Percentiles rank a stretch among this genome's conserved stretches.
phyloP scores from a whole-genome alignment of 108 stramenopile species.

The Pelagomonas calceolata region DNA sequence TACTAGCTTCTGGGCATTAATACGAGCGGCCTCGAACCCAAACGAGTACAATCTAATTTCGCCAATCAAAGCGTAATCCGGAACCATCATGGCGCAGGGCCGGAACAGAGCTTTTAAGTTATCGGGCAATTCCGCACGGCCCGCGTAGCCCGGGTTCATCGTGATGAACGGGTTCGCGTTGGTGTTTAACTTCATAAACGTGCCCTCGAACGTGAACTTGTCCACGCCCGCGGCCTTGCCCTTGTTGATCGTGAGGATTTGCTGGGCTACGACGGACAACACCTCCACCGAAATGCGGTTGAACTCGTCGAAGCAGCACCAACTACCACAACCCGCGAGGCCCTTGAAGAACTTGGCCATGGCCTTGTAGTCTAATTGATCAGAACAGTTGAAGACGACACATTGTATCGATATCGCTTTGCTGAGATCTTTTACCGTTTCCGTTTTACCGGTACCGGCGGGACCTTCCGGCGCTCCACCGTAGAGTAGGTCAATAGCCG shows the following conservation, averaged over 20 bases:
- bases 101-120: slow-evolving; percentile 49
- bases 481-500: slow-evolving; percentile 51
- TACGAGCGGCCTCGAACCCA: slow-evolving; percentile 38
- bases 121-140: slow-evolving; percentile 37
- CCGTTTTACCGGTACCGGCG: slow-evolving; percentile 61
- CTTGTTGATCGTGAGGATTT: slow-evolving; percentile 52
- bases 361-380: slow-evolving; percentile 49
- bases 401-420: slow-evolving; percentile 53
- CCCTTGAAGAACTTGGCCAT: slow-evolving; percentile 67
- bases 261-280: slow-evolving; percentile 54
- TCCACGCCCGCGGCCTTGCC: slow-evolving; percentile 42
- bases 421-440: slow-evolving; percentile 55
- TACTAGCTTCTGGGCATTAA: slow-evolving; percentile 48
- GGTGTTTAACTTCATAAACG: slow-evolving; percentile 49
- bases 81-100: slow-evolving; percentile 64
- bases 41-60: slow-evolving; percentile 55
- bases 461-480: slow-evolving; percentile 61
- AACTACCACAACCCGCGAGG: slow-evolving; percentile 52
- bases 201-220: slow-evolving; percentile 55
- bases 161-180: slow-evolving; percentile 59
- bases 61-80: slow-evolving; percentile 57
- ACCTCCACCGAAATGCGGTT: slow-evolving; percentile 62
- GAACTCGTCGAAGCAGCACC: slow-evolving; percentile 58
- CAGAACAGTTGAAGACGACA: slow-evolving; percentile 62
- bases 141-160: slow-evolving; percentile 63